A percentile compares a stretch with the other conserved stretches of the same genome.
phyloP scores from a whole-genome alignment of 2,329 filamentous ascomycete species.

The Botrytis porri region DNA sequence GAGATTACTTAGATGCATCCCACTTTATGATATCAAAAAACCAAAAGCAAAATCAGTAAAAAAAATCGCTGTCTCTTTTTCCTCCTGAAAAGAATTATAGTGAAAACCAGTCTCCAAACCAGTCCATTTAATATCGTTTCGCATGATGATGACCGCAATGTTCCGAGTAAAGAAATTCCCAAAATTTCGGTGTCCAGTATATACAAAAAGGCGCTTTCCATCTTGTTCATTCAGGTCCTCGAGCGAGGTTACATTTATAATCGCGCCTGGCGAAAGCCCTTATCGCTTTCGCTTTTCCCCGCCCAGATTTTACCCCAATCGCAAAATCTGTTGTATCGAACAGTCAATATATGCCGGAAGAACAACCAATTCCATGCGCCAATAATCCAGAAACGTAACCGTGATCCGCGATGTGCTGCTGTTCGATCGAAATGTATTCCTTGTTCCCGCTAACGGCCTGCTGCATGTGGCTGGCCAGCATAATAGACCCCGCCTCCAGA shows the following conservation, averaged over 20 bases:
- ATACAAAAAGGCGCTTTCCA: constrained; percentile 10
- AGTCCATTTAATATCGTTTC: constrained; percentile 8
- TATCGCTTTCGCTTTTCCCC: constrained; percentile 4
- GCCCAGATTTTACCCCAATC: not conserved
- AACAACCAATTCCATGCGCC: constrained; percentile 1
- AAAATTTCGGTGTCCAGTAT: constrained; percentile 9
- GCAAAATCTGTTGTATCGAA: not conserved
- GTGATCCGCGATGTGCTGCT: constrained; percentile 2
- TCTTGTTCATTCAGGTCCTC: not conserved
- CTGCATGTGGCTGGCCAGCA: constrained; percentile 29
- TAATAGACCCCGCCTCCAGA: constrained; percentile 32
- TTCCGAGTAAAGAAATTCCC: constrained; percentile 10
- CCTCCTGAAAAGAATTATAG: constrained; percentile 9
- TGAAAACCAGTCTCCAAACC: not conserved
- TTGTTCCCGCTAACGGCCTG: constrained; percentile 12
- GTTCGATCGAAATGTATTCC: not conserved
- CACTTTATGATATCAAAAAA: not conserved
- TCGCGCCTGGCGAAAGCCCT: constrained; percentile 1
- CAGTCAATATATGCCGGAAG: constrained; percentile 4
- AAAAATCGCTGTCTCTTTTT: not conserved
- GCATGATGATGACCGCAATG: not conserved
- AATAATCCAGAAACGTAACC: constrained; percentile 8
- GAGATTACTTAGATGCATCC: constrained; percentile 2
- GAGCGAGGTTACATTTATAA: constrained; percentile 12
- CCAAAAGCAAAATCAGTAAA: not conserved